Conservation (phyloP, 1,284 basidiomycete species). For the Austropuccinia psidii region DNA sequence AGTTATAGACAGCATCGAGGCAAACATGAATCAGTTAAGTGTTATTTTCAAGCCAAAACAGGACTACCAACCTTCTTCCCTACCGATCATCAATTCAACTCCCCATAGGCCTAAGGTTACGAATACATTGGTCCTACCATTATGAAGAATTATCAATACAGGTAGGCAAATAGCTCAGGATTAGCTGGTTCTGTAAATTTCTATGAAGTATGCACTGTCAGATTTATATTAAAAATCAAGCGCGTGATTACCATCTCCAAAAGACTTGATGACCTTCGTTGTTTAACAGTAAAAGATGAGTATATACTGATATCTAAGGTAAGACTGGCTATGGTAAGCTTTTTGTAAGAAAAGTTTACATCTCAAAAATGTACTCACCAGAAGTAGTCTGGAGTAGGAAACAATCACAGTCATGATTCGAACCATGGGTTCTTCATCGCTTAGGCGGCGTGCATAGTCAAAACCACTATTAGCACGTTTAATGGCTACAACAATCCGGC, state of each 20-base stretch:
- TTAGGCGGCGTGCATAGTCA: constrained; percentile 51
- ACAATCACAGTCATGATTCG: constrained; percentile 43
- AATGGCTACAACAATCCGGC: constrained; percentile 71
- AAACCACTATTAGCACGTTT: constrained; percentile 69
- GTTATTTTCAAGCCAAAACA: neutral
- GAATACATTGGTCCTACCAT: constrained; percentile 63
- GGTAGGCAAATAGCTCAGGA: constrained; percentile 42
- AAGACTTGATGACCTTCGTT: constrained; percentile 37
- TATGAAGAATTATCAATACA: neutral
- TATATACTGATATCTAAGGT: constrained; percentile 30
- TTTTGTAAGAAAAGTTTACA: neutral
- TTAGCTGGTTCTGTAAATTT: constrained; percentile 83
- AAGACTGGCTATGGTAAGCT: neutral
- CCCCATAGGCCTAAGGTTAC: constrained; percentile 72
- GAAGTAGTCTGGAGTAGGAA: constrained; percentile 28
- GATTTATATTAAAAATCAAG: neutral
- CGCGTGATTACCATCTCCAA: constrained; percentile 32
- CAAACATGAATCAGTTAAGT: neutral
- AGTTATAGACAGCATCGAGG: too few relatives aligned
- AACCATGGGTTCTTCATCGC: constrained; percentile 36
- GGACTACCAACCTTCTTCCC: constrained; percentile 58
- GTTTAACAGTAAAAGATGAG: constrained; percentile 31
- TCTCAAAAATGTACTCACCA: constrained; percentile 11
- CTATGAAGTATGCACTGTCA: constrained; percentile 61
- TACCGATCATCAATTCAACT: constrained; percentile 66